Evolutionary conservation across 805 yeast genomes (phyloP).

Genomic region (Pichia occidentalis): DNA sequence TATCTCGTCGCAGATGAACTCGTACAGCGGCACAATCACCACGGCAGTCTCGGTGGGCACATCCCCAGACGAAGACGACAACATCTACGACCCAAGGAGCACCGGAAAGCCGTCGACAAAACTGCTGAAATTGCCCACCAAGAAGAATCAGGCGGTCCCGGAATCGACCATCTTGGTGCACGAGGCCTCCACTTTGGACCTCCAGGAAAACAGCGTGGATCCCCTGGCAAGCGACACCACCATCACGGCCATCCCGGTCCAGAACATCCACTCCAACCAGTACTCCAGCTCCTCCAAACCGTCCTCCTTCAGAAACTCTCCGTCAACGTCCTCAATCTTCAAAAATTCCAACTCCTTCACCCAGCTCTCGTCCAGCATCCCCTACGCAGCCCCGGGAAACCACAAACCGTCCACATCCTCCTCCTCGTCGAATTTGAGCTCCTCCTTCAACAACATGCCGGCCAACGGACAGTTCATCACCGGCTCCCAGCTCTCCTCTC

Average conservation of each 20-base stretch:
- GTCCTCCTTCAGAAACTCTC: slow-evolving; percentile 8
- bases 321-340: slow-evolving; percentile 4
- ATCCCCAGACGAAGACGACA: slow-evolving; percentile 25
- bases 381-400: slow-evolving; percentile 70
- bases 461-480: slow-evolving; percentile 52
- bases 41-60: slow-evolving; percentile 31
- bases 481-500: slow-evolving; percentile 65
- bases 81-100: slow-evolving; percentile 13
- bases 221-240: too few species aligned
- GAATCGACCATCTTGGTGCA: too few species aligned
- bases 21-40: slow-evolving; percentile 26
- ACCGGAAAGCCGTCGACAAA: not conserved
- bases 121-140: not conserved
- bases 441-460: slow-evolving; percentile 33
- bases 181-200: too few species aligned
- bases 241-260: not conserved
- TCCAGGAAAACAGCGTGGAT: too few species aligned
- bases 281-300: slow-evolving; percentile 1
- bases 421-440: slow-evolving; percentile 21
- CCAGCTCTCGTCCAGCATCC: slow-evolving; percentile 55
- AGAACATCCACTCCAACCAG: not conserved
- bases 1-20: slow-evolving; percentile 5
- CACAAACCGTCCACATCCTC: slow-evolving; percentile 22
- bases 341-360: slow-evolving; percentile 25
- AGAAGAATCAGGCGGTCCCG: too few species aligned